These are phyloP conservation scores for Pseudogymnoascus destructans DNA, from an alignment of 2,329 filamentous ascomycete genomes.

Conservation along the genomic window DNA sequence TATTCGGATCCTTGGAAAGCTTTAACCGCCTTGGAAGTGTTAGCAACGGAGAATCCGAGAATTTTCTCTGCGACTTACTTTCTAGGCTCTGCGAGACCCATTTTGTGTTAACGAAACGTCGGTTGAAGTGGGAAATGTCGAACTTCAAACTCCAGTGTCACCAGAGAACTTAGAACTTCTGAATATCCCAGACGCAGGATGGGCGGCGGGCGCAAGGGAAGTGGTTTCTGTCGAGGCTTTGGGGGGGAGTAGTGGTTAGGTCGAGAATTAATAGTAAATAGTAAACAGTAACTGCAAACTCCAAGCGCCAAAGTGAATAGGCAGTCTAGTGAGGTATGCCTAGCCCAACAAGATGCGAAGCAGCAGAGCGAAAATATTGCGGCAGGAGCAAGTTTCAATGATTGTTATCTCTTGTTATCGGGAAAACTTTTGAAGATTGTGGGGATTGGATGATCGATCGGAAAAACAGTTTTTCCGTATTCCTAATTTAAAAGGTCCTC, in stretches of 20 bases:
- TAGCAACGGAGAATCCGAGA: conserved; percentile 21
- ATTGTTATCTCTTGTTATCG: conserved; percentile 6
- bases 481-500: background rate
- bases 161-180: conserved; percentile 12
- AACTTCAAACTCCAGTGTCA: conserved; percentile 15
- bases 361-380: background rate
- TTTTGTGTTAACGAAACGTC: conserved; percentile 24
- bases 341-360: background rate
- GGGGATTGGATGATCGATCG: background rate
- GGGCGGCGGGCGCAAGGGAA: background rate
- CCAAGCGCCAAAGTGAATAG: background rate
- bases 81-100: conserved; percentile 57
- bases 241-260: background rate
- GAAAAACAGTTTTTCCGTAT: background rate
- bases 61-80: conserved; percentile 37
- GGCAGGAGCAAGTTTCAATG: background rate
- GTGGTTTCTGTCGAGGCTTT: background rate
- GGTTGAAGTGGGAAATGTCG: conserved; percentile 12
- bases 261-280: background rate
- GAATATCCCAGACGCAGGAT: conserved; percentile 13
- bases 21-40: conserved; percentile 34
- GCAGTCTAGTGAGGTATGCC: background rate
- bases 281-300: background rate
- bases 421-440: conserved; percentile 8
- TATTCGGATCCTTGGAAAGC: conserved; percentile 86